phyloP scores from a whole-genome alignment of 495 filamentous ascomycete species.

The Durotheca rogersii region DNA sequence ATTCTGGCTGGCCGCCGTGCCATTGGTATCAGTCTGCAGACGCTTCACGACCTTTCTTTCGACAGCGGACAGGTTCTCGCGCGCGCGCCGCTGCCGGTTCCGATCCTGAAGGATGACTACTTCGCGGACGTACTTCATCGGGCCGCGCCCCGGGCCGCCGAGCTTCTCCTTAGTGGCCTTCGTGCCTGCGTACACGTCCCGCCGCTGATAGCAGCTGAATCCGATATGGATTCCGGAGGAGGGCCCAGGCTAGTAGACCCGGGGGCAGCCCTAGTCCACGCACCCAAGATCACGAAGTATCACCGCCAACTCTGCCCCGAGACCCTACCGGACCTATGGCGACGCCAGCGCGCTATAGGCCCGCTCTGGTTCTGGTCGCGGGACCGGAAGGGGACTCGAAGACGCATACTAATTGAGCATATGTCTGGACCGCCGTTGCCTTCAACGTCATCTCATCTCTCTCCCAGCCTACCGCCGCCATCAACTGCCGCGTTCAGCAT shows the following conservation, averaged over 20 bases:
- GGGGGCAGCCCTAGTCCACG: constrained; percentile 33
- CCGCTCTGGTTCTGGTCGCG: constrained; percentile 33
- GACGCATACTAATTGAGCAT: constrained; percentile 33
- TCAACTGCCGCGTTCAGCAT: no score
- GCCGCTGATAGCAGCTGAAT: constrained; percentile 53
- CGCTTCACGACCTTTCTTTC: constrained; percentile 70
- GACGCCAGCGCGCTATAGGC: constrained; percentile 21
- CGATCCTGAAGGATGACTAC: constrained; percentile 10
- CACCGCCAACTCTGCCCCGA: constrained; percentile 33
- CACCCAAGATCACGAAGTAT: constrained; percentile 41
- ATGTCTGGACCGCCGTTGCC: constrained; percentile 1
- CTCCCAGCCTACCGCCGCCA: no score
- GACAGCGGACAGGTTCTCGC: constrained; percentile 75
- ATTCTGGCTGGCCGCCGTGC: constrained; percentile 56
- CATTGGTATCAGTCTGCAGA: constrained; percentile 82
- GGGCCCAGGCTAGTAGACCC: no score
- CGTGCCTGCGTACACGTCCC: constrained; percentile 63
- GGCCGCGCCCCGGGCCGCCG: constrained; percentile 55
- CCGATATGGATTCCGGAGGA: no score
- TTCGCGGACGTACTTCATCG: constrained; percentile 32
- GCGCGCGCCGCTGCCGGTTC: constrained; percentile 51
- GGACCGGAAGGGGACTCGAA: not conserved
- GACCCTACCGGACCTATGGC: not conserved
- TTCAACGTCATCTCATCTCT: not conserved
- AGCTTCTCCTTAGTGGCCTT: constrained; percentile 63